Percentiles rank a stretch among this genome's conserved stretches.
Evolutionary conservation across 805 yeast genomes (phyloP).

Genomic region (Monosporozyma unispora): DNA sequence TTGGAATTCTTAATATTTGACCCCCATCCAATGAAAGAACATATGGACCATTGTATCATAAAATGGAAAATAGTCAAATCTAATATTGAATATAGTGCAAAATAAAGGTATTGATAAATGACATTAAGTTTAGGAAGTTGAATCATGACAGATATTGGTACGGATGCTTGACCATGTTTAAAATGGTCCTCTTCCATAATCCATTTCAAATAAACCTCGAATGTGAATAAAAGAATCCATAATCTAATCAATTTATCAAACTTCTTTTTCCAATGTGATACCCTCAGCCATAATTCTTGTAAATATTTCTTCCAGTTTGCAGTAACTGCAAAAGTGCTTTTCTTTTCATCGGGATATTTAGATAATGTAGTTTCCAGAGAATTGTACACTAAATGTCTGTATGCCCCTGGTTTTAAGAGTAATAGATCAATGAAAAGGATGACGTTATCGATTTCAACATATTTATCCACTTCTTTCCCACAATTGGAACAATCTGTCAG

Average conservation of each 20-base stretch:
- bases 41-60: conserved; percentile 28
- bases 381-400: conserved; percentile 79
- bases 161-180: neutral
- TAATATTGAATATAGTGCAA: conserved; percentile 42
- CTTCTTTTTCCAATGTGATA: conserved; percentile 14
- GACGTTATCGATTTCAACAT: conserved; percentile 83
- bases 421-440: conserved; percentile 75
- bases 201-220: conserved; percentile 89
- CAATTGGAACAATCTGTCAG: conserved; percentile 71
- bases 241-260: conserved; percentile 36
- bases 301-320: conserved; percentile 4
- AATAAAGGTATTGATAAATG: conserved; percentile 45
- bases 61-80: conserved; percentile 37
- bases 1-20: conserved; percentile 15
- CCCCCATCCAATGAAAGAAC: conserved; percentile 29
- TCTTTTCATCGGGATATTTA: conserved; percentile 9
- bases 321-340: conserved; percentile 2
- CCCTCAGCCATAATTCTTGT: neutral
- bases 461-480: conserved; percentile 71
- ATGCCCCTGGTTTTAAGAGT: conserved; percentile 78
- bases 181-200: conserved; percentile 68
- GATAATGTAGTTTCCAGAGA: conserved; percentile 30
- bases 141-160: neutral
- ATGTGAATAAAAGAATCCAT: conserved; percentile 55
- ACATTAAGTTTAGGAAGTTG: conserved; percentile 27